phyloP scores from a whole-genome alignment of 2,329 filamentous ascomycete genomes.

The Phialocephala subalpina region DNA sequence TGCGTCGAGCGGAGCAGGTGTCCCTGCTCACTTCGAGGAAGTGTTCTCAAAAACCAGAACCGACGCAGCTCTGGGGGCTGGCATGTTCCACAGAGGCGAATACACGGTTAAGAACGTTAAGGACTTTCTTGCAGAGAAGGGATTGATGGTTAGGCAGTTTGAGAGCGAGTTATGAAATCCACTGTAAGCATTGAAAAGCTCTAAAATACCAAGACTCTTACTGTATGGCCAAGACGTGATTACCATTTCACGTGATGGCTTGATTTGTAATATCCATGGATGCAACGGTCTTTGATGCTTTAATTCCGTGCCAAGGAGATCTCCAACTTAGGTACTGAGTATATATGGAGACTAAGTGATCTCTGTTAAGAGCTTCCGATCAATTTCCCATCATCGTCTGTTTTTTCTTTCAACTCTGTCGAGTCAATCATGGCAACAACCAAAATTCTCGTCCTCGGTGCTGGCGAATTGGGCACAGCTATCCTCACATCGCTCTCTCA shows the following conservation, averaged over 20 bases:
- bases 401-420: not conserved
- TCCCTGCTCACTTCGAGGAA: conserved; percentile 86
- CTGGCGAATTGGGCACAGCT: conserved; percentile 69
- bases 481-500: conserved; percentile 61
- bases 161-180: conserved; percentile 54
- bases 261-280: conserved; percentile 11
- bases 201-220: not conserved
- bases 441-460: conserved; percentile 66
- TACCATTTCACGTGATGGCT: not conserved
- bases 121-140: conserved; percentile 75
- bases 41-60: conserved; percentile 87
- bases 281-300: not conserved
- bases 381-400: not conserved
- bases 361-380: not conserved
- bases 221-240: not conserved
- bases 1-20: conserved; percentile 90
- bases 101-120: conserved; percentile 97
- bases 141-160: conserved; percentile 80
- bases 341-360: not conserved
- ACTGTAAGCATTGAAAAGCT: not conserved
- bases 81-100: conserved; percentile 97
- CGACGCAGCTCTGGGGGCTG: conserved; percentile 92
- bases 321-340: not conserved
- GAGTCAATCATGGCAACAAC: not conserved
- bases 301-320: conserved; percentile 2